Evolutionary conservation across 176 grass and related monocot genomes (phyloP), one percentile per base, ranked within the genome.

Genomic region (Oryza brachyantha): DNA sequence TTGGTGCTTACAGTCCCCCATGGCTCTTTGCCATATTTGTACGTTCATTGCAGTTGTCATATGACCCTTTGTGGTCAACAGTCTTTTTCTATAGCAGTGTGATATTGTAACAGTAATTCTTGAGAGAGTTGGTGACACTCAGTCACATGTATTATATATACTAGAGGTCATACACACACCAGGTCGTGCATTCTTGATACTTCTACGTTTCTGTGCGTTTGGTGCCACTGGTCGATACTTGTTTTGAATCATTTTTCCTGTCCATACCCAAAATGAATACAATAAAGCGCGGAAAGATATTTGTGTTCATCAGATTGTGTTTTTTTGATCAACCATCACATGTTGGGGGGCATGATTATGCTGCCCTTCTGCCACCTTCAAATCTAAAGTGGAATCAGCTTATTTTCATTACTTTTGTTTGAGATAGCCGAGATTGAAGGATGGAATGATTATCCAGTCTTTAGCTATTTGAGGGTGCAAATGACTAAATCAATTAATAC

Each of bases 91-190:
- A 73, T 79, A 83, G 67, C 22, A 39, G 11, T 87, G 62, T 79
- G 67, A n/a, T 83, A 27, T 31, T 77, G 74, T 81, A 63, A 86
- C 77, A 78, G 68, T 78, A 27, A 57, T 59, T 36, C 65, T 58
- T 80, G 68, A 66, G 68, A 45, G 39, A 28, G 75, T 65, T 40
- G 2, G 25, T 64, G 66, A 21, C 39, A 55, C 67, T 78, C 29
- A 26, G 41, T 78, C 29, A 66, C 75, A 66, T 58, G 65, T 70
- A n/a, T 60, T 80, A 26, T 42, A 60, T 80, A 26, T 42, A 60
- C 36, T 40, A 29, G 66, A 43, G 55, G 55, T 72, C 28, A 46
- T 37, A 43, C 54, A 71, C 43, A 57, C 52, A 24, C n/a, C 31
- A 46, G 36, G 54, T 39, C 78, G 32, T 32, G 39, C 39, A 29